Evolutionary conservation across 306 rosid genomes (phyloP).

Genomic region (Casuarina cunninghamiana): DNA sequence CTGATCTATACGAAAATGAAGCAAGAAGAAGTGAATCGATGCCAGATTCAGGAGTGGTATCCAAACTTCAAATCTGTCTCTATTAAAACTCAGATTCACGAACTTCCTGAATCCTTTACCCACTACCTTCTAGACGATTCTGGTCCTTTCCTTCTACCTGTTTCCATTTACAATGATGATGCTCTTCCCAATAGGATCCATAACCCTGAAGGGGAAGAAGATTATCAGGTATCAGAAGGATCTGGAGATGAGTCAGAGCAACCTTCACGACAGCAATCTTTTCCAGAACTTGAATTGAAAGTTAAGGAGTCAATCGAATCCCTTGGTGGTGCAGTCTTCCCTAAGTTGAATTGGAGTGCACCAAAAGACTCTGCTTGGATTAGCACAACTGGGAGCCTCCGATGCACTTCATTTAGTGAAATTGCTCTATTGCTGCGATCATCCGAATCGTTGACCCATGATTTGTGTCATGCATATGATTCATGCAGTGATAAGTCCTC

Average conservation of each 20-base stretch:
- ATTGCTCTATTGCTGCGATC: conserved; percentile 66
- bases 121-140: conserved; percentile 68
- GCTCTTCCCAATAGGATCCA: conserved; percentile 74
- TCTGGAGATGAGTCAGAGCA: conserved; percentile 61
- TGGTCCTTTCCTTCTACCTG: conserved; percentile 66
- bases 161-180: conserved; percentile 69
- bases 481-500: conserved; percentile 58
- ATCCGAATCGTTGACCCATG: conserved; percentile 79
- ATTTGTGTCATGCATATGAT: conserved; percentile 80
- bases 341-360: conserved; percentile 88
- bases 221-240: conserved; percentile 66
- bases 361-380: conserved; percentile 91
- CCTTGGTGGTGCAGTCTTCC: conserved; percentile 75
- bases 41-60: conserved; percentile 82
- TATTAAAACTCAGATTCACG: conserved; percentile 61
- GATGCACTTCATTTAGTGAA: conserved; percentile 69
- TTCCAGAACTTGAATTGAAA: conserved; percentile 71
- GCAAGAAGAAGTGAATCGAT: conserved; percentile 59
- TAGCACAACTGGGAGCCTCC: conserved; percentile 49
- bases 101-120: conserved; percentile 71
- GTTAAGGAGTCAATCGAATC: conserved; percentile 62
- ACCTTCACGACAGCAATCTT: conserved; percentile 52
- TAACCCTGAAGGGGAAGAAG: conserved; percentile 61
- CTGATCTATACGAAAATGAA: conserved; percentile 37
- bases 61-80: conserved; percentile 66